Evolutionary conservation across 2,329 filamentous ascomycete genomes (phyloP).

Genomic region (Aureobasidium pullulans): DNA sequence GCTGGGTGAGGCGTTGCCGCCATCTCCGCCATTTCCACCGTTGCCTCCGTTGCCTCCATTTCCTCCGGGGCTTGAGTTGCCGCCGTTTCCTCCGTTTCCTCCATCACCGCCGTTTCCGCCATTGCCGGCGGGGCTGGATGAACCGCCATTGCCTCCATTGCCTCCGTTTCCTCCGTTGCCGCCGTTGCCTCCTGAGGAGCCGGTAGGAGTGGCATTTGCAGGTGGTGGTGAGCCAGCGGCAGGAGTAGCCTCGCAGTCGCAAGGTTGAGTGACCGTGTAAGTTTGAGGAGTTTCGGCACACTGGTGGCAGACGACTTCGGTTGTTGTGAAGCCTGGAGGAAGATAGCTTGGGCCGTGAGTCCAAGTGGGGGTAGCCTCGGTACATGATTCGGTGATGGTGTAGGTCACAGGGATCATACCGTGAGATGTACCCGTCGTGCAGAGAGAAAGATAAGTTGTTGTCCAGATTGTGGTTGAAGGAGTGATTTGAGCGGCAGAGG

Average conservation of each 20-base stretch:
- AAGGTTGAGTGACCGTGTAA: conserved; percentile 31
- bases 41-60: background rate
- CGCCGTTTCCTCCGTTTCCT: background rate
- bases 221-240: conserved; percentile 15
- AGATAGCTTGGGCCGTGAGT: conserved; percentile 25
- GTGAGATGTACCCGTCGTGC: conserved; percentile 25
- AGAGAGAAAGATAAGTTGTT: conserved; percentile 27
- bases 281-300: conserved; percentile 24
- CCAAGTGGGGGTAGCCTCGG: conserved; percentile 27
- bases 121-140: conserved; percentile 13
- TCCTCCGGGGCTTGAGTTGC: background rate
- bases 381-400: conserved; percentile 32
- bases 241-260: conserved; percentile 26
- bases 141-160: background rate
- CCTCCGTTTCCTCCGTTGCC: conserved; percentile 6
- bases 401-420: conserved; percentile 24
- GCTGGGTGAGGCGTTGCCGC: background rate
- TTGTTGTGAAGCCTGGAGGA: conserved; percentile 29
- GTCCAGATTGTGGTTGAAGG: conserved; percentile 30
- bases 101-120: conserved; percentile 15
- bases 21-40: conserved; percentile 14
- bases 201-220: conserved; percentile 17
- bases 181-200: conserved; percentile 4
- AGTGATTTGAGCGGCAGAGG: conserved; percentile 13
- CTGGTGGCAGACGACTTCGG: conserved; percentile 26